Percentiles rank a stretch among this genome's conserved stretches.
Evolutionary conservation across 371 early-diverging fungal species (phyloP).

Genomic region (Apophysomyces sp.): DNA sequence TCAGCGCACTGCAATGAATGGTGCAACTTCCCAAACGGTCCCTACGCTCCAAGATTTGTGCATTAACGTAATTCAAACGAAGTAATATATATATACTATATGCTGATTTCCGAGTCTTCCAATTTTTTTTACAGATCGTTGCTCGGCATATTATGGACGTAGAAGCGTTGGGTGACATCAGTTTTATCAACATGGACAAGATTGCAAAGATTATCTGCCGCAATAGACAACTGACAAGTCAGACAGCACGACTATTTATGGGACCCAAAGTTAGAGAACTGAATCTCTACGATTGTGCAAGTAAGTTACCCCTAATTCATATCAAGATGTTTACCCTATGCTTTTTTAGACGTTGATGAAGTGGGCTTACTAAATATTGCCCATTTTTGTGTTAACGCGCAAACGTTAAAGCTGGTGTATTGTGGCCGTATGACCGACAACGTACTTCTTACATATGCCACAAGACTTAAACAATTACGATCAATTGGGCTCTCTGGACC

Average conservation of each 20-base stretch:
- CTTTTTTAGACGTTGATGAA: constrained; percentile 50
- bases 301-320: constrained; percentile 22
- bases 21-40: constrained; percentile 22
- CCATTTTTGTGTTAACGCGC: constrained; percentile 61
- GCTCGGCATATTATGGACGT: constrained; percentile 76
- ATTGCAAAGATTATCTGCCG: constrained; percentile 81
- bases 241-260: constrained; percentile 72
- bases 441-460: constrained; percentile 46
- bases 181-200: constrained; percentile 63
- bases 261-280: constrained; percentile 57
- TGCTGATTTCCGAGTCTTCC: neutral
- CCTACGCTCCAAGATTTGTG: constrained; percentile 65
- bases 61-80: constrained; percentile 50
- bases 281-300: constrained; percentile 80
- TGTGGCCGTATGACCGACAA: constrained; percentile 78
- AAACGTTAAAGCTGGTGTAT: constrained; percentile 60
- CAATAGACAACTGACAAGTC: constrained; percentile 65
- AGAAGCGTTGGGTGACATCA: constrained; percentile 80
- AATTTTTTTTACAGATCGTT: constrained; percentile 44
- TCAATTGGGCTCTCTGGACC: constrained; percentile 72
- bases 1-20: constrained; percentile 16
- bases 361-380: constrained; percentile 59
- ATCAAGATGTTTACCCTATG: neutral
- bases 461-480: constrained; percentile 47
- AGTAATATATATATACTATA: neutral